Evolutionary conservation across 2,329 filamentous ascomycete genomes (phyloP).

Genomic region (Huntiella abstrusa): DNA sequence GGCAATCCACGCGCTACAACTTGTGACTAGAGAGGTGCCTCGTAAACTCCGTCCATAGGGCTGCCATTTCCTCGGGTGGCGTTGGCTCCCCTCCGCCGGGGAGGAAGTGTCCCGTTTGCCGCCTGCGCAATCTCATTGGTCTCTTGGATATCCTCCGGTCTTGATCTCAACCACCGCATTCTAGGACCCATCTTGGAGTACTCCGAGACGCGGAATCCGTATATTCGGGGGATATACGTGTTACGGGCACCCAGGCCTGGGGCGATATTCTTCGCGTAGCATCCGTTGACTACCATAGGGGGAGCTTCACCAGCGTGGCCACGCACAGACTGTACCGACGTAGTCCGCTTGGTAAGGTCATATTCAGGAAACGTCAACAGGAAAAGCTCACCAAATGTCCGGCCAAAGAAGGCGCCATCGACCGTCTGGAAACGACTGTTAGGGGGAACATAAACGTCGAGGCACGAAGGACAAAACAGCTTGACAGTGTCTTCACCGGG

Average conservation of each 20-base stretch:
- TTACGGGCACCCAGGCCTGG: conserved; percentile 65
- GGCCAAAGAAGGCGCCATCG: conserved; percentile 93
- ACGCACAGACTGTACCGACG: conserved; percentile 20
- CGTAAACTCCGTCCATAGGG: too few species aligned
- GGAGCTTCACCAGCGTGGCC: conserved; percentile 16
- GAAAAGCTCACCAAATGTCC: conserved; percentile 91
- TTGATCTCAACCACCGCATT: conserved; percentile 90
- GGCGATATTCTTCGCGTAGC: conserved; percentile 70
- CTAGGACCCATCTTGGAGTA: conserved; percentile 73
- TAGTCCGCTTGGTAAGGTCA: conserved; percentile 59
- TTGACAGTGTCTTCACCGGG: conserved; percentile 96
- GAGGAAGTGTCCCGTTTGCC: background rate
- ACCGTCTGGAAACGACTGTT: conserved; percentile 96
- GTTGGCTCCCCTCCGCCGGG: too few species aligned
- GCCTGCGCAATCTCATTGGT: conserved; percentile 53
- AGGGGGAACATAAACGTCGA: conserved; percentile 92
- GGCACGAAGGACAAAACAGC: conserved; percentile 88
- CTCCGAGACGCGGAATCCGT: conserved; percentile 89
- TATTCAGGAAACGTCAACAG: conserved; percentile 97
- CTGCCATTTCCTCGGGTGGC: too few species aligned
- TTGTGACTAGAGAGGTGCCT: too few species aligned
- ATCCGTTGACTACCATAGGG: conserved; percentile 56
- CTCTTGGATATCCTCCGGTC: conserved; percentile 61
- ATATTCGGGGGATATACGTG: conserved; percentile 90
- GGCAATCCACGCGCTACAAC: too few species aligned